Evolutionary conservation across 352 stramenopile species (phyloP), one percentile per base, ranked within the genome.

Genomic region (Pythium vanterpoolii): DNA sequence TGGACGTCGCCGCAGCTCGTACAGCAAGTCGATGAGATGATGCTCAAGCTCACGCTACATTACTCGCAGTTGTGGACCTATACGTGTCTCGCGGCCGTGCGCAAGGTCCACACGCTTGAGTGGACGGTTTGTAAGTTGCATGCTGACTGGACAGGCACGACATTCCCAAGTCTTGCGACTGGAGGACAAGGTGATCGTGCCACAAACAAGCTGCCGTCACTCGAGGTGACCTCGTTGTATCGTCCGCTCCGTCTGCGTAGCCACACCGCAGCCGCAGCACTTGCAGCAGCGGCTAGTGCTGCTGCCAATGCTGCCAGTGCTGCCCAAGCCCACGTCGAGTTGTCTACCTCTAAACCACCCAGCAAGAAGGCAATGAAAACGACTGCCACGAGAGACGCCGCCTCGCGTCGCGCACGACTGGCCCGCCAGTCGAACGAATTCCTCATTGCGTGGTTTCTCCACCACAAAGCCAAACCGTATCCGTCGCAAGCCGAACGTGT

Each of bases 401-500:
- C 34, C 2, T 34, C 54, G 4, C 87, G 86, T 46, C 77, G 82
- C 8, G 69, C 72, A 33, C 77, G 83, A 4, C 73, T 95, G 27
- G 81, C 79, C 16, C 75, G 82, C 47, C 65, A 83, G 52, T 90
- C 81, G 64, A 93, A 93, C 63, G 83, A 93, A 71, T 92, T 95
- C 58, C 77, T 95, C 56, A 74, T 89, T 39, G 85, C 77, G 44
- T 95, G 85, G 85, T 95, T 95, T 52, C 71, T 95, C 18, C 81
- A 85, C 26, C 85, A 95, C 69, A 95, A 93, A 64, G 59, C 77
- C 21, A 93, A 93, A 24, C 85, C 85, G 66, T 95, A 95, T 56
- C 85, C 85, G 42, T 87, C 83, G 1, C 56, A 72, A 1, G 54
- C 69, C 8, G 85, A 95, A 68, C 85, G 85, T 26, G 14, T 66